These are phyloP conservation scores for Tympanopsis confertula DNA, from an alignment of 2,329 filamentous ascomycete genomes.

Conservation along the genomic window DNA sequence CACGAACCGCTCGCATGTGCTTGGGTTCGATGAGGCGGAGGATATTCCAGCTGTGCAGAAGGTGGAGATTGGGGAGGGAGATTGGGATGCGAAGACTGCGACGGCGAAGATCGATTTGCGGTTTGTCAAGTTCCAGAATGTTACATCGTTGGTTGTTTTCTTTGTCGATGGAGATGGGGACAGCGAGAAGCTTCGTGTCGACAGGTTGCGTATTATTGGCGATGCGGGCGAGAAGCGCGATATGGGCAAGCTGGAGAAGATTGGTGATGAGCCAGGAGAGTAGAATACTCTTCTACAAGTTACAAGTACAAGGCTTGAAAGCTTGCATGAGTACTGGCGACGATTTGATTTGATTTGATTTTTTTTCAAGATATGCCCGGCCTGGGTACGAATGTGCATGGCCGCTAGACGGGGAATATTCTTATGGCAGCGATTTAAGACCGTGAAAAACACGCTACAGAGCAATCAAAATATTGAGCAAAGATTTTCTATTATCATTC, in stretches of 20 bases:
- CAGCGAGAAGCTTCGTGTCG: constrained; percentile 74
- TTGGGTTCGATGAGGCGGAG: constrained; percentile 91
- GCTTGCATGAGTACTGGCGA: too few relatives aligned
- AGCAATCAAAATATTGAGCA: too few relatives aligned
- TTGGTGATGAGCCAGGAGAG: constrained; percentile 63
- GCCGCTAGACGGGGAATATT: too few relatives aligned
- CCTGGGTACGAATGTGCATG: too few relatives aligned
- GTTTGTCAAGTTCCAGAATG: constrained; percentile 96
- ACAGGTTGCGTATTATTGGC: constrained; percentile 70
- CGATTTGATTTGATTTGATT: too few relatives aligned
- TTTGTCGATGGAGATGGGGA: constrained; percentile 76
- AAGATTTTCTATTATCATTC: too few relatives aligned
- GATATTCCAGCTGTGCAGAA: constrained; percentile 71
- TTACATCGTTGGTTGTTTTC: constrained; percentile 76
- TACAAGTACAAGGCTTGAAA: too few relatives aligned
- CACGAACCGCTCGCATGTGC: constrained; percentile 76
- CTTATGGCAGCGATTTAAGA: too few relatives aligned
- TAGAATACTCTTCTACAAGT: constrained; percentile 15
- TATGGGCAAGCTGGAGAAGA: constrained; percentile 90
- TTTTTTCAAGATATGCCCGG: too few relatives aligned
- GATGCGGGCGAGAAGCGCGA: constrained; percentile 85
- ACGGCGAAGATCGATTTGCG: constrained; percentile 65
- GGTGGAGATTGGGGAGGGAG: constrained; percentile 59
- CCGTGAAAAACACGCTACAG: too few relatives aligned
- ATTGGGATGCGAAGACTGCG: constrained; percentile 67